Base-by-base conservation (phyloP, 805 yeast genomes). In the Myxozyma neotropica region DNA sequence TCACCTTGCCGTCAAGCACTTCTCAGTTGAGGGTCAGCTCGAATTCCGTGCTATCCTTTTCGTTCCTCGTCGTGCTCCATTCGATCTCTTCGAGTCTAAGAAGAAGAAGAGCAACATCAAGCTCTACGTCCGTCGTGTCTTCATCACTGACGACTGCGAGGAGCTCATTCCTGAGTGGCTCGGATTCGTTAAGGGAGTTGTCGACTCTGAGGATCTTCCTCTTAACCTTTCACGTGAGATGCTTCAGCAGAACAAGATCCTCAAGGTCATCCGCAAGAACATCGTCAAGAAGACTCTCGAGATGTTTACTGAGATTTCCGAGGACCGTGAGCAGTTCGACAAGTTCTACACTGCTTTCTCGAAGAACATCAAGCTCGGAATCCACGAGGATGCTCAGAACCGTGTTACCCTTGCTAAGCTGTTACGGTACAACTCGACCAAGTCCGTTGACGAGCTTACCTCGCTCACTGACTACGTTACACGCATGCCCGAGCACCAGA, bases 401-500 rank as follows among this genome's bases (percentile, higher is more conserved):
- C 92, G 99, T 83, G 77, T 80, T 68, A 88, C 97, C 70, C 85
- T 94, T 75, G 93, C 99, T 71, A 94, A 94, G 83, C 84, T 94
- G 75, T 84, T 94, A 80, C 88, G 99, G 83, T 94, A 84, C 88
- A 83, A 91, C 87, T 91, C 98, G 59, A 92, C 98, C 74, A 93
- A 92, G 83, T 87, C 97, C 67, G 74, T 84, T 71, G 99, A 93
- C 74, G 99, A 94, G 83, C 77, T 82, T 77, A 93, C 97, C 69
- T 93, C 98, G 40, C 84, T 94, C 74, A 80, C 95, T 70, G 99
- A 94, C 82, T 94, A 94, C 81, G 96, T 94, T 68, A 93, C 98
- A 70, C 89, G 98, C 82, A 94, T 94, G 99, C 96, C 94, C 77
- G 97, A 91, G 81, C 97, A 90, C 83, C 99, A 94, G 84, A 92